Evolutionary conservation across 2,329 filamentous ascomycete species (phyloP).

Genomic region (Trichophyton mentagrophytes): DNA sequence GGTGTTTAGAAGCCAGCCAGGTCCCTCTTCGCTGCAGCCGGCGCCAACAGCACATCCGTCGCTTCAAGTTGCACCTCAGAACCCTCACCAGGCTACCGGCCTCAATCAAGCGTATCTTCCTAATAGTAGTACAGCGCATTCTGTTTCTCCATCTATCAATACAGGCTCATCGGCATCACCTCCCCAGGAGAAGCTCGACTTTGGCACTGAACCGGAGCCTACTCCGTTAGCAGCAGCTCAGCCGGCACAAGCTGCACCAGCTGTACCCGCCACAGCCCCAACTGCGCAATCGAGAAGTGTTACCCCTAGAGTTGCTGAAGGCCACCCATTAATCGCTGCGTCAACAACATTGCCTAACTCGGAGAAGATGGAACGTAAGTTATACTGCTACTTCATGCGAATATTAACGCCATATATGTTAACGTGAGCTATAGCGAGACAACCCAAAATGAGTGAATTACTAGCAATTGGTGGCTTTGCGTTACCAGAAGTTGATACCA

Average conservation of each 20-base stretch:
- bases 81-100: constrained; percentile 24
- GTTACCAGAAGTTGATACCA: constrained; percentile 43
- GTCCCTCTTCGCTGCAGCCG: constrained; percentile 57
- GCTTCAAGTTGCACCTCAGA: constrained; percentile 29
- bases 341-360: constrained; percentile 8
- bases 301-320: not conserved
- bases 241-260: not conserved
- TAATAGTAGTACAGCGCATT: not conserved
- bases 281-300: not conserved
- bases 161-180: constrained; percentile 2
- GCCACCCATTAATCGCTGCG: constrained; percentile 6
- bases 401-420: not conserved
- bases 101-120: not conserved
- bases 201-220: not conserved
- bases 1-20: constrained; percentile 58
- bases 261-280: not conserved
- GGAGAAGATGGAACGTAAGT: constrained; percentile 10
- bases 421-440: constrained; percentile 38
- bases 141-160: constrained; percentile 8
- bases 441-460: constrained; percentile 62
- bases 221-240: not conserved
- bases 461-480: constrained; percentile 51
- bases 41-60: constrained; percentile 34
- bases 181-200: constrained; percentile 1
- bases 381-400: not conserved